Base-by-base conservation (phyloP, 2,329 filamentous ascomycete genomes). In the Botrytis pseudocinerea region DNA sequence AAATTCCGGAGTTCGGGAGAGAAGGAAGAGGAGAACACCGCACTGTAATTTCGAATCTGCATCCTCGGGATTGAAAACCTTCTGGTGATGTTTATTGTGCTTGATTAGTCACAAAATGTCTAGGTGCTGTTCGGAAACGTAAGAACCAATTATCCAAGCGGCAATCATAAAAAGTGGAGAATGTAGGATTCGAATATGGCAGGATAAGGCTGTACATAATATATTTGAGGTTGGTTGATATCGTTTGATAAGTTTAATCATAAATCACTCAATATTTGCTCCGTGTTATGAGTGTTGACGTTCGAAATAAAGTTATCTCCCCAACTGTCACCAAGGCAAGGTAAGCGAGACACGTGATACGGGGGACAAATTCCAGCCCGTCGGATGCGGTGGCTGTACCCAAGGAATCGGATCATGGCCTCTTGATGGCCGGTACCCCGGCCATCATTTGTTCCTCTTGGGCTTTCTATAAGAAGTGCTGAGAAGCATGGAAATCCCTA, bases 331-430 rank as follows among this genome's bases (percentile, higher is more conserved):
- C n/a, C 25, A 6, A 57, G 6, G 51, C 16, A 57, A 57, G 22
- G 60, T 62, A 62, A 62, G 60, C 60, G 60, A 62, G 60, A 16
- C 60, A 62, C 60, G 60, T 62, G 60, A 62, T 62, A 62, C 60
- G 35, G 60, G 59, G 35, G 25, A 40, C 35, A 38, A 62, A 9
- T 6, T n/a, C 3, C 25, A 14, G 35, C 51, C n/a, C 25, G 59
- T 5, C n/a, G 54, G 54, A n/a, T 61, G 59, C 32, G 25, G 59
- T 22, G 54, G 28, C 54, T 59, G 54, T 61, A n/a, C 22, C 59
- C 59, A 38, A 61, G 59, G 35, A 20, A 35, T n/a, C 59, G 35
- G 32, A 16, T 61, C 59, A 38, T 35, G 10, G 12, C 25, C 22
- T 62, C 14, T 7, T 14, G 18, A 40, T 40, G 60, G n/a, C 60